Conservation (phyloP, 306 rosid species). For the Ceratonia siliqua region DNA sequence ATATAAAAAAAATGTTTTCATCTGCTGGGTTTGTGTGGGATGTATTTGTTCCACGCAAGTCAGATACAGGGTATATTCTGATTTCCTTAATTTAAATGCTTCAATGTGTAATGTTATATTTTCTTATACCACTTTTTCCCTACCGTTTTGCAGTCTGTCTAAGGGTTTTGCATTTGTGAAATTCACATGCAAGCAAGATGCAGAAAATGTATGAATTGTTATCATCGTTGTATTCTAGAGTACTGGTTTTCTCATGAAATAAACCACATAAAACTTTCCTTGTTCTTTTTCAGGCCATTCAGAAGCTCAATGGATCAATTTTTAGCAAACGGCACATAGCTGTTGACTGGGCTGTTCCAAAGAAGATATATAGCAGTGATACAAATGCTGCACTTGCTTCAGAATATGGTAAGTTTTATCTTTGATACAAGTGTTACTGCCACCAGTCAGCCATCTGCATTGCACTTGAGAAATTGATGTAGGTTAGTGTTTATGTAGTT, state of each 20-base stretch:
- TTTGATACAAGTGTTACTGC: conserved; percentile 12
- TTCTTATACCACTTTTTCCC: conserved; percentile 1
- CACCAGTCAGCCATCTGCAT: conserved; percentile 16
- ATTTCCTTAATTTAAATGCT: conserved; percentile 10
- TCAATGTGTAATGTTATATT: conserved; percentile 8
- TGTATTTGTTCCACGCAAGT: conserved; percentile 65
- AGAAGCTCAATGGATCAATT: conserved; percentile 72
- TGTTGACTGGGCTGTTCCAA: conserved; percentile 96
- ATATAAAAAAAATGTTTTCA: conserved; percentile 64
- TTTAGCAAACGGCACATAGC: conserved; percentile 79
- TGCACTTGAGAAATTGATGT: background rate
- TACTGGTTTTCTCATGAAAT: conserved; percentile 24
- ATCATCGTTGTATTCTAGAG: conserved; percentile 22
- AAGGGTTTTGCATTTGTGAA: conserved; percentile 96
- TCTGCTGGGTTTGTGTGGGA: conserved; percentile 94
- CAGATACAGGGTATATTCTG: conserved; percentile 72
- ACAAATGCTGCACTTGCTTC: conserved; percentile 45
- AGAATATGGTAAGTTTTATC: conserved; percentile 58
- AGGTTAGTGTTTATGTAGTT: background rate
- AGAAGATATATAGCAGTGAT: conserved; percentile 69
- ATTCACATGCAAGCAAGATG: conserved; percentile 85
- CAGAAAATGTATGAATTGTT: conserved; percentile 67
- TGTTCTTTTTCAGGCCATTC: conserved; percentile 66
- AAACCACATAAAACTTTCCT: conserved; percentile 21
- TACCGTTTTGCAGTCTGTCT: conserved; percentile 64